Conservation (phyloP, 441 rosid species). For the Gossypium aridum region DNA sequence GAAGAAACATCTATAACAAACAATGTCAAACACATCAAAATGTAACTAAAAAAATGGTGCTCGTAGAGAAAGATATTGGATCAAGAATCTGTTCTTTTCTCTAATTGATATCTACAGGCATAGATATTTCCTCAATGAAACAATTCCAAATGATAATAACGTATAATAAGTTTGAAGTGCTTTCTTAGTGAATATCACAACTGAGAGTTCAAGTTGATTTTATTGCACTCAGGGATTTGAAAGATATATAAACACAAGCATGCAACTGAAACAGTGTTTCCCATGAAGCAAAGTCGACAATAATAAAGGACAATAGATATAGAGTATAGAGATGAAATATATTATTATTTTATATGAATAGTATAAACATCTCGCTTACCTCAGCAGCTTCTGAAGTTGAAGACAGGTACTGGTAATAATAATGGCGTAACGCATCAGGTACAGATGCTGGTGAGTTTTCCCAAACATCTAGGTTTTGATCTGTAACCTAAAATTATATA, state of each 20-base stretch:
- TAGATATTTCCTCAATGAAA: background rate
- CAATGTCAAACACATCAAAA: background rate
- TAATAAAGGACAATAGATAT: background rate
- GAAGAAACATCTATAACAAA: background rate
- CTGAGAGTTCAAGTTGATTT: background rate
- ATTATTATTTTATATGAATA: background rate
- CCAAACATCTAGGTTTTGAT: constrained; percentile 90
- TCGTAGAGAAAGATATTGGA: background rate
- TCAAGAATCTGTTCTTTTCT: background rate
- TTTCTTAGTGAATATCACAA: background rate
- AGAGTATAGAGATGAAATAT: background rate
- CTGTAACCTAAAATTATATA: constrained; percentile 65
- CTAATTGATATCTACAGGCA: background rate
- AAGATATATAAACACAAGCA: background rate
- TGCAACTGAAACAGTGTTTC: background rate
- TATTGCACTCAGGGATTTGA: background rate
- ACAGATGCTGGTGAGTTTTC: constrained; percentile 74
- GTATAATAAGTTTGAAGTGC: background rate
- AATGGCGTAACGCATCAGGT: constrained; percentile 91
- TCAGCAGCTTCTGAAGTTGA: constrained; percentile 95
- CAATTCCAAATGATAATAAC: background rate
- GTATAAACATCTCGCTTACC: constrained; percentile 34
- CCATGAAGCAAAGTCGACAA: background rate
- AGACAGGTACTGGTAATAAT: constrained; percentile 93
- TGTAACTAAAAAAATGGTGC: background rate